Conservation (phyloP, 768 basidiomycete species). For the Hericium alpestre region DNA sequence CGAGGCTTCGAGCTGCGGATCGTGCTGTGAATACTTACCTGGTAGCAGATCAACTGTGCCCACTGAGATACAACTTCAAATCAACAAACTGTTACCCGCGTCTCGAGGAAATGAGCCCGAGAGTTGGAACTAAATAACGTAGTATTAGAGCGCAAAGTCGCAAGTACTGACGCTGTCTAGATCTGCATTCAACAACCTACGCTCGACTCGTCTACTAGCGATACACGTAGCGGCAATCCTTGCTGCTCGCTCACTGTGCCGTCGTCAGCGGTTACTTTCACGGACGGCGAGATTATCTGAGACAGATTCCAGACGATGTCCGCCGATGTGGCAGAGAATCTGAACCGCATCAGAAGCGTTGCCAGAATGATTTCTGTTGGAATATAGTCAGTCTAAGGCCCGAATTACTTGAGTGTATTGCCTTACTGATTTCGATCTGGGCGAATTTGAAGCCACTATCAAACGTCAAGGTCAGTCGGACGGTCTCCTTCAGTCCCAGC, state of each 20-base stretch:
- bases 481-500: neutral
- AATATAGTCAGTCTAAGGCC: neutral
- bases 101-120: too few relatives aligned
- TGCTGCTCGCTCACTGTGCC: neutral
- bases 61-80: too few relatives aligned
- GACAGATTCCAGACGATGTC: conserved; percentile 1
- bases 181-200: too few relatives aligned
- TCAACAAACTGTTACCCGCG: too few relatives aligned
- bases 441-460: conserved; percentile 12
- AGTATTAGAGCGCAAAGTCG: too few relatives aligned
- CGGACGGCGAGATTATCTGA: neutral
- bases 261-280: neutral
- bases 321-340: neutral
- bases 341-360: neutral
- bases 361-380: neutral
- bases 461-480: neutral
- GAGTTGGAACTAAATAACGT: too few relatives aligned
- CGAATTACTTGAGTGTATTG: neutral
- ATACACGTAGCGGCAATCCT: neutral
- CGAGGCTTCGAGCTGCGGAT: too few relatives aligned
- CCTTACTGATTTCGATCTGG: conserved; percentile 11
- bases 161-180: too few relatives aligned
- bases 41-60: too few relatives aligned
- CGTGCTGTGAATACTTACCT: too few relatives aligned
- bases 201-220: too few relatives aligned